Evolutionary conservation across 1,284 basidiomycete genomes (phyloP).

Genomic region (Sporisorium scitamineum): DNA sequence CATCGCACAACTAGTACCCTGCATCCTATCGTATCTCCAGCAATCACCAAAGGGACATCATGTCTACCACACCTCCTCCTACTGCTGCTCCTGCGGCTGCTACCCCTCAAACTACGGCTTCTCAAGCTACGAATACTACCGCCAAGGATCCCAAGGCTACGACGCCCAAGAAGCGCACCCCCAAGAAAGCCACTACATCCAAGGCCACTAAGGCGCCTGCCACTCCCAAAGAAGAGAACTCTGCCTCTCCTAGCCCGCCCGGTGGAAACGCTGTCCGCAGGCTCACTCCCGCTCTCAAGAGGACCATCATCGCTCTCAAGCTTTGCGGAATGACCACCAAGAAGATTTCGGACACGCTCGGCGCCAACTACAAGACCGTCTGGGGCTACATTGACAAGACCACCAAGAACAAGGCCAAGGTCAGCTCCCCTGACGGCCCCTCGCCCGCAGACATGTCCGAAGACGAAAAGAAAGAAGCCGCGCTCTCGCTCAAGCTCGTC

Average conservation of each 20-base stretch:
- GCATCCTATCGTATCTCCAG: background rate
- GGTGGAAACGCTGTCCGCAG: background rate
- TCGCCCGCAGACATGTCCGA: background rate
- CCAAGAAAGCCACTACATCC: slow-evolving; percentile 4
- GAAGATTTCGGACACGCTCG: slow-evolving; percentile 13
- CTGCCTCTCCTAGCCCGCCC: background rate
- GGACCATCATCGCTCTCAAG: slow-evolving; percentile 19
- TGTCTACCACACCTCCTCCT: slow-evolving; percentile 19
- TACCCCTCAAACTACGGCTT: slow-evolving; percentile 10
- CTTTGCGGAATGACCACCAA: slow-evolving; percentile 14
- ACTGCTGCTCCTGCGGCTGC: background rate
- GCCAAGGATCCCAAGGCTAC: background rate
- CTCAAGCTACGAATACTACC: background rate
- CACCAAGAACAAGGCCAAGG: slow-evolving; percentile 5
- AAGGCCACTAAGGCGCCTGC: background rate
- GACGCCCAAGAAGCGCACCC: slow-evolving; percentile 12
- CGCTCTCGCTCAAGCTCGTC: slow-evolving; percentile 16
- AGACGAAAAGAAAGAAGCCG: slow-evolving; percentile 17
- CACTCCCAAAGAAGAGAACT: background rate
- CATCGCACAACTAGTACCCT: background rate
- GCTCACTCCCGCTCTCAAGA: background rate
- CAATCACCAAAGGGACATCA: background rate
- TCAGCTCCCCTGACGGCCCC: background rate
- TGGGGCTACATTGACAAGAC: slow-evolving; percentile 11
- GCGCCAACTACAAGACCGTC: slow-evolving; percentile 19